A percentile compares a stretch with the other conserved stretches of the same genome.
Conservation (phyloP, 768 basidiomycete species). For the Chalciporus sphaerocephalus region DNA sequence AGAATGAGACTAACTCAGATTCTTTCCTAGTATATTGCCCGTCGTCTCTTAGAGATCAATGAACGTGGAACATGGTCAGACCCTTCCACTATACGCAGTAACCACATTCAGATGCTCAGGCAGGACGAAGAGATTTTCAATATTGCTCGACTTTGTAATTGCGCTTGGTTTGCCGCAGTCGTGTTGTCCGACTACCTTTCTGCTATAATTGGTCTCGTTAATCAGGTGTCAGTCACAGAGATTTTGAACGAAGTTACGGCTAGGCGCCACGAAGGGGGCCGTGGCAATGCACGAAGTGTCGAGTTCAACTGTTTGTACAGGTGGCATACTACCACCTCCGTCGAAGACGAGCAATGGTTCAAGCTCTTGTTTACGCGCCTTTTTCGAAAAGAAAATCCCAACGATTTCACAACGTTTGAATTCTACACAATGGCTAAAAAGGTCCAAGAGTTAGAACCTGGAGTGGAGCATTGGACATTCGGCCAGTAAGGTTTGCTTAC, state of each 20-base stretch:
- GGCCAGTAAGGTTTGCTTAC: slow-evolving; percentile 41
- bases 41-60: slow-evolving; percentile 74
- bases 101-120: slow-evolving; percentile 34
- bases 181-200: slow-evolving; percentile 86
- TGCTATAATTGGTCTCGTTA: slow-evolving; percentile 68
- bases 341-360: slow-evolving; percentile 69
- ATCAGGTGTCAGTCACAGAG: slow-evolving; percentile 65
- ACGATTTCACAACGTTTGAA: slow-evolving; percentile 44
- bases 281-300: slow-evolving; percentile 78
- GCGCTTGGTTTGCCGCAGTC: slow-evolving; percentile 71
- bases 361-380: slow-evolving; percentile 43
- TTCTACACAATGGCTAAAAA: slow-evolving; percentile 45
- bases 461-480: slow-evolving; percentile 62
- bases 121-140: slow-evolving; percentile 83
- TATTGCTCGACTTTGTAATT: slow-evolving; percentile 72
- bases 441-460: slow-evolving; percentile 39
- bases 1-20: not conserved
- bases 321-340: slow-evolving; percentile 81
- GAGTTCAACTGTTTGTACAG: slow-evolving; percentile 88
- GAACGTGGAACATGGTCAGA: slow-evolving; percentile 63
- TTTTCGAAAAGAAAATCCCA: slow-evolving; percentile 51
- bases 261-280: slow-evolving; percentile 37
- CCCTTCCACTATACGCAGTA: slow-evolving; percentile 41
- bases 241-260: slow-evolving; percentile 52
- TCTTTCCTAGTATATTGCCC: slow-evolving; percentile 65